Percentiles rank a stretch among this genome's conserved stretches.
These are phyloP conservation scores for Incumbomyces delicatus DNA, from an alignment of 2,329 filamentous ascomycete genomes.

Conservation along the genomic window DNA sequence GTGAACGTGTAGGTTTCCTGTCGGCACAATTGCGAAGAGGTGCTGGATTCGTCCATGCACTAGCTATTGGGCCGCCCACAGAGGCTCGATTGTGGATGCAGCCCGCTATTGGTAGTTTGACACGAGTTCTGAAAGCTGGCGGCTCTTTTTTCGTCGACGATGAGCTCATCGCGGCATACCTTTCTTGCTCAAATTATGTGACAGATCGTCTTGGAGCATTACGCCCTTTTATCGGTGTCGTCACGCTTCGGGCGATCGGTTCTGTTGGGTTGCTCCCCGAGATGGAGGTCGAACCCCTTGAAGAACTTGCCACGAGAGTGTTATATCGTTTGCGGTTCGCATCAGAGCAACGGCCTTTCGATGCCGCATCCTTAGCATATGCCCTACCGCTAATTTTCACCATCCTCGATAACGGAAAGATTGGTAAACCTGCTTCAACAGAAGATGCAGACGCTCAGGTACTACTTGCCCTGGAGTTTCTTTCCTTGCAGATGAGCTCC, in stretches of 20 bases:
- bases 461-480: slow-evolving; percentile 75
- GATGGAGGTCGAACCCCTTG: slow-evolving; percentile 69
- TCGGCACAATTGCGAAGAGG: slow-evolving; percentile 68
- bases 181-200: slow-evolving; percentile 67
- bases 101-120: slow-evolving; percentile 61
- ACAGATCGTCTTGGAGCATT: slow-evolving; percentile 65
- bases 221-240: slow-evolving; percentile 75
- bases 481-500: slow-evolving; percentile 77
- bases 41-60: slow-evolving; percentile 71
- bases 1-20: slow-evolving; percentile 58
- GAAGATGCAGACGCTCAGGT: slow-evolving; percentile 87
- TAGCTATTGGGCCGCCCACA: slow-evolving; percentile 80
- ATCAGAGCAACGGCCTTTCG: slow-evolving; percentile 88
- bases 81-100: slow-evolving; percentile 85
- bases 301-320: slow-evolving; percentile 73
- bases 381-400: slow-evolving; percentile 72
- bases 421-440: slow-evolving; percentile 50
- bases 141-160: slow-evolving; percentile 75
- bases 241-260: slow-evolving; percentile 69
- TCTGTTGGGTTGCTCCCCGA: slow-evolving; percentile 62
- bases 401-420: slow-evolving; percentile 68
- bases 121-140: slow-evolving; percentile 67
- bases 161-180: slow-evolving; percentile 64
- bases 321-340: slow-evolving; percentile 84
- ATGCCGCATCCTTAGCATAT: slow-evolving; percentile 78